These are phyloP conservation scores for Ensete ventricosum DNA, from an alignment of 176 grass and related monocot genomes.

Conservation along the genomic window DNA sequence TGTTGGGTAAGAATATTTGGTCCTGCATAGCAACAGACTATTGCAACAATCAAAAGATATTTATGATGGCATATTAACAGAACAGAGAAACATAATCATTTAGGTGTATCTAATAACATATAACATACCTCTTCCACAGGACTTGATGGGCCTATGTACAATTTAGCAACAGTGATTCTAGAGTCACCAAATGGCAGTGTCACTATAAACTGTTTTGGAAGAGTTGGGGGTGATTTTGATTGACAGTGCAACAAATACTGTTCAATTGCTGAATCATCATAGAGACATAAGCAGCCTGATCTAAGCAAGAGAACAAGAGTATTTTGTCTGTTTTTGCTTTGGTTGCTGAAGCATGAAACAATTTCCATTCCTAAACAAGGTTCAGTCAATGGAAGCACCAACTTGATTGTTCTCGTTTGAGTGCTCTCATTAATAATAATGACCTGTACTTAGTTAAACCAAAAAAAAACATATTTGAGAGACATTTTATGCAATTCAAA, in stretches of 20 bases:
- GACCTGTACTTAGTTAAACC: constrained; percentile 29
- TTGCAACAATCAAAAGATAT: neutral
- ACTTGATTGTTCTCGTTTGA: constrained; percentile 71
- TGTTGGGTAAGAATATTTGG: constrained; percentile 43
- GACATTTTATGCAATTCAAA: neutral
- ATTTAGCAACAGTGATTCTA: constrained; percentile 43
- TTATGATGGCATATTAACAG: neutral
- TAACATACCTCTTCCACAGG: constrained; percentile 45
- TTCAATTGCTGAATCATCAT: constrained; percentile 84
- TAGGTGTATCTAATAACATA: neutral
- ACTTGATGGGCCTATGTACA: constrained; percentile 43
- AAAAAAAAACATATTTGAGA: neutral
- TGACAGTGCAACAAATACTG: constrained; percentile 63
- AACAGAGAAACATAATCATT: no score
- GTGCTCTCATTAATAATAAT: constrained; percentile 70
- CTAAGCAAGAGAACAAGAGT: constrained; percentile 71
- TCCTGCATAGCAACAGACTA: constrained; percentile 32
- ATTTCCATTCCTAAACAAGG: constrained; percentile 65
- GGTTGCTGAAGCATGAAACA: constrained; percentile 50
- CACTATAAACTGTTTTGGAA: constrained; percentile 55
- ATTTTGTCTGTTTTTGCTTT: constrained; percentile 59
- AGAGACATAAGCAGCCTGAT: constrained; percentile 69
- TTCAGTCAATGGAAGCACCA: constrained; percentile 73
- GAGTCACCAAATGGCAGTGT: constrained; percentile 68
- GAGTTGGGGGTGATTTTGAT: constrained; percentile 55